Conservation (phyloP, 768 basidiomycete genomes). For the Lentinula boryana region DNA sequence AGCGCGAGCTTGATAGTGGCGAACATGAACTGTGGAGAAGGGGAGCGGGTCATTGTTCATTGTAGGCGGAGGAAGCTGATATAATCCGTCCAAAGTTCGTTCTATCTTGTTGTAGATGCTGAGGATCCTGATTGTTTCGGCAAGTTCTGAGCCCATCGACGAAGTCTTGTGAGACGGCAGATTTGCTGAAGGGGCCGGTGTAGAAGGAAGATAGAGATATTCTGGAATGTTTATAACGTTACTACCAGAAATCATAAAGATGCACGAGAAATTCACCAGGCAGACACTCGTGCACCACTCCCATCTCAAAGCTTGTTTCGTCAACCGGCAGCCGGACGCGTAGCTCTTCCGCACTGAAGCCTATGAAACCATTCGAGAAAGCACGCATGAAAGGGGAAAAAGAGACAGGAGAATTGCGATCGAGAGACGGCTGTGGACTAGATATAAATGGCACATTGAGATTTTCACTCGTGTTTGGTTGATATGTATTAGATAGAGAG, state of each 20-base stretch:
- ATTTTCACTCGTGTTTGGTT: neutral
- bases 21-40: slow-evolving; percentile 18
- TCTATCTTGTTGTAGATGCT: slow-evolving; percentile 61
- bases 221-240: slow-evolving; percentile 32
- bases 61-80: slow-evolving; percentile 29
- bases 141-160: slow-evolving; percentile 50
- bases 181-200: slow-evolving; percentile 46
- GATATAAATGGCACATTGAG: neutral
- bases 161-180: neutral
- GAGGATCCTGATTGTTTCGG: slow-evolving; percentile 67
- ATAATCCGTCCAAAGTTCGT: slow-evolving; percentile 43
- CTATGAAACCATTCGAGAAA: slow-evolving; percentile 6
- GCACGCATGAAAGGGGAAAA: slow-evolving; percentile 3
- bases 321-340: slow-evolving; percentile 71
- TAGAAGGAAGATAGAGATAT: slow-evolving; percentile 60
- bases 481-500: neutral
- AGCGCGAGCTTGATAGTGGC: slow-evolving; percentile 12
- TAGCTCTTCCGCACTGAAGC: slow-evolving; percentile 33
- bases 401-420: slow-evolving; percentile 13
- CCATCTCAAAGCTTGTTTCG: slow-evolving; percentile 76
- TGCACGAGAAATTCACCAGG: slow-evolving; percentile 28
- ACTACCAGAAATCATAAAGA: neutral
- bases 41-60: neutral
- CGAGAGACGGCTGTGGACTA: neutral
- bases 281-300: slow-evolving; percentile 44